These are phyloP conservation scores for Mallotus japonicus DNA, from an alignment of 441 rosid genomes.

Conservation along the genomic window DNA sequence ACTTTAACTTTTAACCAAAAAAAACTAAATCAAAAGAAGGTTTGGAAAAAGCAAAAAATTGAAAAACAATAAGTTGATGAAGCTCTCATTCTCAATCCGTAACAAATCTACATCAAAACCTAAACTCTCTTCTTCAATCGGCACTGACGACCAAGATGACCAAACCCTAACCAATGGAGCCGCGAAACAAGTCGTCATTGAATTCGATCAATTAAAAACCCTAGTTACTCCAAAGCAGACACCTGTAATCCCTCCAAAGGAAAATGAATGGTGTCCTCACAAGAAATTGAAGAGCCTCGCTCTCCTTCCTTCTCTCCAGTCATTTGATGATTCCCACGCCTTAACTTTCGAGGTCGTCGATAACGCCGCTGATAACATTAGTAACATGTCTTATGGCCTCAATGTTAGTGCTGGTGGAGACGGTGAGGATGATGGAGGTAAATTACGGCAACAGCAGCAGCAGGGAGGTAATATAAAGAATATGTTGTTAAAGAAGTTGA, in stretches of 20 bases:
- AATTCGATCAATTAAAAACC: constrained; percentile 64
- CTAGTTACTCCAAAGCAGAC: constrained; percentile 27
- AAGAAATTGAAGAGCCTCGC: constrained; percentile 79
- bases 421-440: constrained; percentile 9
- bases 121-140: constrained; percentile 17
- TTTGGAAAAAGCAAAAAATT: too few relatives aligned
- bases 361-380: constrained; percentile 24
- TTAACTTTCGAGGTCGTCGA: constrained; percentile 53
- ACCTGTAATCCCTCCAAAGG: constrained; percentile 60
- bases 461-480: constrained; percentile 32
- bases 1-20: too few relatives aligned
- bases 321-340: constrained; percentile 36
- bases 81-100: constrained; percentile 69
- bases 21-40: too few relatives aligned
- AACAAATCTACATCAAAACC: constrained; percentile 43
- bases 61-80: constrained; percentile 24
- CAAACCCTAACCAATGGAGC: background rate
- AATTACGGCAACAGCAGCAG: background rate
- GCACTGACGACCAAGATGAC: too few relatives aligned
- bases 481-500: constrained; percentile 43
- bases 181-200: constrained; percentile 50
- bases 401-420: constrained; percentile 38
- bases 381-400: constrained; percentile 52
- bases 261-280: constrained; percentile 60
- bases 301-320: constrained; percentile 38